These are phyloP conservation scores for Talaromyces albobiverticillius DNA, from an alignment of 2,329 filamentous ascomycete species.

Conservation along the genomic window DNA sequence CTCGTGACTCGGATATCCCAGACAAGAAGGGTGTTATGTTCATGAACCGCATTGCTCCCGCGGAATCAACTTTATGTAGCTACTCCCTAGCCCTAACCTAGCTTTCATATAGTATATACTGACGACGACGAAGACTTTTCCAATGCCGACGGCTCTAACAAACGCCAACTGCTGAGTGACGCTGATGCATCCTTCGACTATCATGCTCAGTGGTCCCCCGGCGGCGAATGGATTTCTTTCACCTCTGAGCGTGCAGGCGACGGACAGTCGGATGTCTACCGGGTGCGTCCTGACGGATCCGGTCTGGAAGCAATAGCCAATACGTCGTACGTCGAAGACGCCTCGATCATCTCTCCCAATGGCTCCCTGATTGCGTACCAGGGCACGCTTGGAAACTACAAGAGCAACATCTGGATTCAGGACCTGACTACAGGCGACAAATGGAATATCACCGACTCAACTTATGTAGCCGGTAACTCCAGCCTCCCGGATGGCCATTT, in stretches of 20 bases:
- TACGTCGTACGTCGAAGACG: neutral
- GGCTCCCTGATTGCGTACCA: neutral
- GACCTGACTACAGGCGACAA: neutral
- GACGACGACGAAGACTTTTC: neutral
- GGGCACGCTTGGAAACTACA: neutral
- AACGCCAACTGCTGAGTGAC: neutral
- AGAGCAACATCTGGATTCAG: neutral
- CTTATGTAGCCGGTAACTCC: neutral
- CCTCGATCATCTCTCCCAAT: neutral
- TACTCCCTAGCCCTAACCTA: no score
- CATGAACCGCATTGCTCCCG: neutral
- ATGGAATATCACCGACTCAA: neutral
- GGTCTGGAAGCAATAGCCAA: neutral
- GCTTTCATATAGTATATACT: no score
- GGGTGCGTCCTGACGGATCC: constrained; percentile 8
- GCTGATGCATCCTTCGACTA: constrained; percentile 14
- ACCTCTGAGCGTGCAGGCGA: constrained; percentile 15
- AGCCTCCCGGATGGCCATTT: neutral
- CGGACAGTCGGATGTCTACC: constrained; percentile 15
- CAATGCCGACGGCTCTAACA: neutral
- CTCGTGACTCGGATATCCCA: neutral
- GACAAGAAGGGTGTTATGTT: neutral
- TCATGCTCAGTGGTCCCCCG: constrained; percentile 13
- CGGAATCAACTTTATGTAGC: neutral
- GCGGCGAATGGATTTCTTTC: constrained; percentile 14